Percentiles rank a stretch among this genome's conserved stretches.
phyloP scores from a whole-genome alignment of 306 rosid genomes.

The Gastrolobium villosum region DNA sequence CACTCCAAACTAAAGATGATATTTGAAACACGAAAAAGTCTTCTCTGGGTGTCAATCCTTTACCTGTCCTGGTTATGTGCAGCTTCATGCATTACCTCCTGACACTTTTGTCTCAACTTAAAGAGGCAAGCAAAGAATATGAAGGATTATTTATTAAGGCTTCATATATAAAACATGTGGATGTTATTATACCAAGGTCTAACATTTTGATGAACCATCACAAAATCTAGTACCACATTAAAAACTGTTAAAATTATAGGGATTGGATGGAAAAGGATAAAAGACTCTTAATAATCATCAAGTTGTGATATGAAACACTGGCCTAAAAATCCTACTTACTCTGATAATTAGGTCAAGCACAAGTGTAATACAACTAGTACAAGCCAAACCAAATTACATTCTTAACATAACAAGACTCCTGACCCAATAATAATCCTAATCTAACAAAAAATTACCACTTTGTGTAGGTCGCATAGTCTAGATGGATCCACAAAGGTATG shows the following conservation, averaged over 20 bases:
- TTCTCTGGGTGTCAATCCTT: background rate
- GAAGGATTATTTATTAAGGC: background rate
- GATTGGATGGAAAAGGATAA: slow-evolving; percentile 11
- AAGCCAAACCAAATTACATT: background rate
- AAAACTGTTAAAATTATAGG: background rate
- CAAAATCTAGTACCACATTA: background rate
- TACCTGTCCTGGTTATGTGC: background rate
- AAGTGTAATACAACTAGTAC: background rate
- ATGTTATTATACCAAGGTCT: slow-evolving; percentile 29
- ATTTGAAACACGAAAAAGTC: background rate
- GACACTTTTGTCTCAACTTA: background rate
- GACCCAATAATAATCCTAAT: background rate
- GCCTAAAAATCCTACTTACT: background rate
- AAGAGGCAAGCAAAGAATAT: background rate
- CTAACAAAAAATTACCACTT: slow-evolving; percentile 54
- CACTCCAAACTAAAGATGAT: background rate
- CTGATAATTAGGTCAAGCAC: slow-evolving; percentile 13
- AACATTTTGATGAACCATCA: slow-evolving; percentile 9
- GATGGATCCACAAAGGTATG: slow-evolving; percentile 85
- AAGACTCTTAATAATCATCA: background rate
- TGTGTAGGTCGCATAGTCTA: slow-evolving; percentile 66
- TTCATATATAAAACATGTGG: background rate
- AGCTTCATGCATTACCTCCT: background rate
- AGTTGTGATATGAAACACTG: background rate
- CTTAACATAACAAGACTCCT: background rate